A percentile compares a stretch with the other conserved stretches of the same genome.
These are phyloP conservation scores for Verticillium tricorpus DNA, from an alignment of 2,329 filamentous ascomycete species.

Conservation along the genomic window DNA sequence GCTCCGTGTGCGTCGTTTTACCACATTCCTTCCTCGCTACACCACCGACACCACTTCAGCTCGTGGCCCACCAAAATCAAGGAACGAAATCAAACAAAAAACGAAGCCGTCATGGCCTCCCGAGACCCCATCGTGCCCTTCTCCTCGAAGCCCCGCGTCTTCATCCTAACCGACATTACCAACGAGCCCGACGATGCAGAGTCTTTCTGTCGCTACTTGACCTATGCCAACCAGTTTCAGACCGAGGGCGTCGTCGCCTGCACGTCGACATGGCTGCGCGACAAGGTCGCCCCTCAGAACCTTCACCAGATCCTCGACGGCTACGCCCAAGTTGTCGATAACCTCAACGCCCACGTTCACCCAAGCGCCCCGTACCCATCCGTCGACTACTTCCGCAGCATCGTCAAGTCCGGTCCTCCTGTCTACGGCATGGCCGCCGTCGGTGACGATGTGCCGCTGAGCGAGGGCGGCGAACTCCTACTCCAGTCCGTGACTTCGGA, in stretches of 20 bases:
- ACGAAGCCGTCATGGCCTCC: background rate
- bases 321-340: conserved; percentile 38
- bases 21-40: too few relatives aligned
- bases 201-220: conserved; percentile 37
- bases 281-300: conserved; percentile 33
- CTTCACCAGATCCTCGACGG: conserved; percentile 38
- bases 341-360: conserved; percentile 43
- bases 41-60: too few relatives aligned
- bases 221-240: conserved; percentile 42
- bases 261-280: conserved; percentile 40
- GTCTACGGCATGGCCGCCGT: conserved; percentile 28
- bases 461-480: conserved; percentile 37
- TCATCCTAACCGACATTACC: conserved; percentile 38
- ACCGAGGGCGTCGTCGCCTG: conserved; percentile 39
- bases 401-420: conserved; percentile 32
- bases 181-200: conserved; percentile 42
- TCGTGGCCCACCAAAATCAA: too few relatives aligned
- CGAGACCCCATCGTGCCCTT: conserved; percentile 2
- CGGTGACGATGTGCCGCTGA: conserved; percentile 22
- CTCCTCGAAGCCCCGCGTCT: conserved; percentile 27
- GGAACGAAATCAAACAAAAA: background rate
- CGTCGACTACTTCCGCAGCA: conserved; percentile 25
- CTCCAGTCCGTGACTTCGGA: conserved; percentile 20
- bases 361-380: conserved; percentile 35
- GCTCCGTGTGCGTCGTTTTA: too few relatives aligned